These are phyloP conservation scores for Sonneratia caseolaris DNA, from an alignment of 345 rosid species.

Conservation along the genomic window DNA sequence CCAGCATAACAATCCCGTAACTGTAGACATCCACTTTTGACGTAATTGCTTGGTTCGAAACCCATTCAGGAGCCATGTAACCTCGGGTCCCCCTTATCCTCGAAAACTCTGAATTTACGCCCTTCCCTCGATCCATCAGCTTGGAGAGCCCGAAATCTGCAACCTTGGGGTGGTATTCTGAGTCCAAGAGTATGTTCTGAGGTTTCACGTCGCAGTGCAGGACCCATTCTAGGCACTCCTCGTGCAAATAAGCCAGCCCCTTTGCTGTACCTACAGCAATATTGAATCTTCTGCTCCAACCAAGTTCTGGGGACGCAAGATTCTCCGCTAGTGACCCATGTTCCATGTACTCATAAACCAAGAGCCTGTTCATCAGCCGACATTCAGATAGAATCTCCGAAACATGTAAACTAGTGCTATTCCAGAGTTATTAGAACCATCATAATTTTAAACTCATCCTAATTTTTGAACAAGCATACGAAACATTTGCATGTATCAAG, in stretches of 20 bases:
- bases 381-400: not conserved
- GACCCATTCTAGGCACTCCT: slow-evolving; percentile 27
- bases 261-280: slow-evolving; percentile 24
- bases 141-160: slow-evolving; percentile 28
- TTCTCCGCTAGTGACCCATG: slow-evolving; percentile 20
- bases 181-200: slow-evolving; percentile 21
- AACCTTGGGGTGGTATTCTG: slow-evolving; percentile 15
- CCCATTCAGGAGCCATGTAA: slow-evolving; percentile 6
- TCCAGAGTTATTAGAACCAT: not conserved
- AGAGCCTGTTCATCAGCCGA: slow-evolving; percentile 6
- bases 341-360: slow-evolving; percentile 27
- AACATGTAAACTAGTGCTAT: not conserved
- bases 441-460: not conserved
- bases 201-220: slow-evolving; percentile 23
- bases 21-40: slow-evolving; percentile 31
- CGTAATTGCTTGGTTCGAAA: slow-evolving; percentile 13
- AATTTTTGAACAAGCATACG: not conserved
- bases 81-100: slow-evolving; percentile 22
- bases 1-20: slow-evolving; percentile 30
- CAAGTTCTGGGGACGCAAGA: slow-evolving; percentile 6
- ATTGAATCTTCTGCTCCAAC: slow-evolving; percentile 17
- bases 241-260: slow-evolving; percentile 28
- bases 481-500: not conserved
- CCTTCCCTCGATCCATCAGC: slow-evolving; percentile 13
- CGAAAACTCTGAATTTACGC: slow-evolving; percentile 6